Percentiles rank a stretch among this genome's conserved stretches.
These are phyloP conservation scores for Aspergillus persii DNA, from an alignment of 2,329 filamentous ascomycete species.

Conservation along the genomic window DNA sequence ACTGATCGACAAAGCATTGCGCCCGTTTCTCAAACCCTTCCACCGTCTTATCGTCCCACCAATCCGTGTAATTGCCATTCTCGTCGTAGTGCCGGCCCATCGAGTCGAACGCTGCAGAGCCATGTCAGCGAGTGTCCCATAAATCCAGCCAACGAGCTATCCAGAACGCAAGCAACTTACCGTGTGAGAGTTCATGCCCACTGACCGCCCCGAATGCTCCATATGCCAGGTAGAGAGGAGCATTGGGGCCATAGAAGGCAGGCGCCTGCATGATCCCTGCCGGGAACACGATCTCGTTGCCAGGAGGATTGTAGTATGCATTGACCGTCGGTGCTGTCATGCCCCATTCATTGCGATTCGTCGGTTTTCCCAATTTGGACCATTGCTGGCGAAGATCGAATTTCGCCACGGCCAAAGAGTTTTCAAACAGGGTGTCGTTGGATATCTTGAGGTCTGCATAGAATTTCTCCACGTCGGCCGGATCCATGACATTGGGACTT, in stretches of 20 bases:
- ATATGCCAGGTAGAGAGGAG: slow-evolving; percentile 65
- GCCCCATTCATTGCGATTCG: slow-evolving; percentile 59
- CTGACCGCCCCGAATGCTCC: slow-evolving; percentile 67
- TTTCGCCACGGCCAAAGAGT: slow-evolving; percentile 52
- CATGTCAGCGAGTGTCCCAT: slow-evolving; percentile 4
- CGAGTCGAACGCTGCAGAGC: slow-evolving; percentile 59
- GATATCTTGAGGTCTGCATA: slow-evolving; percentile 56
- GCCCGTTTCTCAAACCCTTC: slow-evolving; percentile 58
- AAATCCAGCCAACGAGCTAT: not conserved
- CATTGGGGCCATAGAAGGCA: slow-evolving; percentile 57
- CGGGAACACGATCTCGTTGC: slow-evolving; percentile 69
- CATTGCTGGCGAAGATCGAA: slow-evolving; percentile 53
- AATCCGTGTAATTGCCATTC: slow-evolving; percentile 63
- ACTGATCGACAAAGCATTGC: slow-evolving; percentile 68
- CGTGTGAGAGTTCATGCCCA: slow-evolving; percentile 67
- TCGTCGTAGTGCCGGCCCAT: slow-evolving; percentile 64
- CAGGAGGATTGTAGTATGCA: slow-evolving; percentile 62
- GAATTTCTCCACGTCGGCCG: slow-evolving; percentile 54
- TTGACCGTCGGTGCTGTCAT: slow-evolving; percentile 64
- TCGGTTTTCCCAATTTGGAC: slow-evolving; percentile 59
- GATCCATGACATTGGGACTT: slow-evolving; percentile 61
- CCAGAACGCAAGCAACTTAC: slow-evolving; percentile 22
- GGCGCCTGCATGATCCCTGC: slow-evolving; percentile 70
- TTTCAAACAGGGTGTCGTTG: slow-evolving; percentile 56
- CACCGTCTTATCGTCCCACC: slow-evolving; percentile 64